Evolutionary conservation across 352 stramenopile genomes (phyloP).

Genomic region (Globisporangium camurandrum): DNA sequence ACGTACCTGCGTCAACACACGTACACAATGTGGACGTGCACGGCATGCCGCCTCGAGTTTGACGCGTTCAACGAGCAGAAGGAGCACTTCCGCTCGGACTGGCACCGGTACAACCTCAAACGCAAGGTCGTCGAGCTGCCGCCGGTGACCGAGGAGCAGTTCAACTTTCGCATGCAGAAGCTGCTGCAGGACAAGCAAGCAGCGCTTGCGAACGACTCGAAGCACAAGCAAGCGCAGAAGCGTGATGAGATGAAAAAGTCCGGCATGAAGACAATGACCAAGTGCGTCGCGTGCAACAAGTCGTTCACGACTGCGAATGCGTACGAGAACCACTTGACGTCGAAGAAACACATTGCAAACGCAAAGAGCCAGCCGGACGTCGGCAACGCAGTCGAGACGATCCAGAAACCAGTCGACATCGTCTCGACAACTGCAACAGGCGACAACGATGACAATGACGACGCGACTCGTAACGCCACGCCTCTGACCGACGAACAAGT

Average conservation of each 20-base stretch:
- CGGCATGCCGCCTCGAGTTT: constrained; percentile 72
- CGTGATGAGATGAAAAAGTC: constrained; percentile 62
- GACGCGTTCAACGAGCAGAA: constrained; percentile 53
- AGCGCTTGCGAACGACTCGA: constrained; percentile 47
- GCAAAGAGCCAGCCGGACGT: constrained; percentile 61
- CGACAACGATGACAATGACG: constrained; percentile 8
- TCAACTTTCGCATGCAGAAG: constrained; percentile 73
- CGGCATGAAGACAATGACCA: constrained; percentile 64
- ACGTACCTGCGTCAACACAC: no score
- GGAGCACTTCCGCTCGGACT: constrained; percentile 94
- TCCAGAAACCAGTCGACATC: constrained; percentile 59
- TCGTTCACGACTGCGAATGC: constrained; percentile 74
- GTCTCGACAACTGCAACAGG: constrained; percentile 25
- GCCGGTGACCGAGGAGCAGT: constrained; percentile 86
- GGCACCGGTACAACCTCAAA: constrained; percentile 96
- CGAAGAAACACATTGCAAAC: constrained; percentile 81
- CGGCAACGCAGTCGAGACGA: constrained; percentile 44
- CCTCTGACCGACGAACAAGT: constrained; percentile 50
- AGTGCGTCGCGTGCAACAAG: constrained; percentile 85
- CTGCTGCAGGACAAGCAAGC: constrained; percentile 53
- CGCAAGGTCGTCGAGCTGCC: constrained; percentile 93
- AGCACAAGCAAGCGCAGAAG: constrained; percentile 63
- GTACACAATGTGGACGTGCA: constrained; percentile 70
- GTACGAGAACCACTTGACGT: constrained; percentile 78
- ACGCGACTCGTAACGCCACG: neutral